Evolutionary conservation across 2,329 filamentous ascomycete species (phyloP).

Genomic region (Leptographium lundbergii): DNA sequence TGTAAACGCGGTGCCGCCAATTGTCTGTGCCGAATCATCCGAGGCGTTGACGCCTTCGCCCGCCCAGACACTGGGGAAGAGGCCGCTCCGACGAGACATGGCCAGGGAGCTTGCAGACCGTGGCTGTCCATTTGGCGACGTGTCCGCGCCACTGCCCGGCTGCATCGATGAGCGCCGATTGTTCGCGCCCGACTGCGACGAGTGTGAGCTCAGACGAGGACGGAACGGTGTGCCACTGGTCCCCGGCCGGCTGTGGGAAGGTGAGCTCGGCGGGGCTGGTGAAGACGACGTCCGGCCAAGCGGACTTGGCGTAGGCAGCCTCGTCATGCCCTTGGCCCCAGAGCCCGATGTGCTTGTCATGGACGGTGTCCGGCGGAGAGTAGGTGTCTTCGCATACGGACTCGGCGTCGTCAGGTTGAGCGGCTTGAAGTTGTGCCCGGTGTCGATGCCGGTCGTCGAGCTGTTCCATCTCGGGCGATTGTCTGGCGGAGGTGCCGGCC

Average conservation of each 20-base stretch:
- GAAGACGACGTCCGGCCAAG: constrained; percentile 32
- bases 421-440: constrained; percentile 57
- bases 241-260: constrained; percentile 27
- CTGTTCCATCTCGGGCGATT: constrained; percentile 61
- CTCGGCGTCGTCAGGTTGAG: constrained; percentile 47
- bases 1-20: constrained; percentile 30
- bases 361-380: constrained; percentile 28
- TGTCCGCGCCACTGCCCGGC: constrained; percentile 21
- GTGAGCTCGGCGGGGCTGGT: constrained; percentile 27
- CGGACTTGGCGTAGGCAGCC: constrained; percentile 37
- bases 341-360: constrained; percentile 25
- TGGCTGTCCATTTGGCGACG: constrained; percentile 16
- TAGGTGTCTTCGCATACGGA: constrained; percentile 36
- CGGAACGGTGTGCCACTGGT: constrained; percentile 39
- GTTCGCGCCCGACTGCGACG: constrained; percentile 29
- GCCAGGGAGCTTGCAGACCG: constrained; percentile 47
- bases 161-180: constrained; percentile 42
- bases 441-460: constrained; percentile 51
- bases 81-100: constrained; percentile 35
- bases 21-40: constrained; percentile 31
- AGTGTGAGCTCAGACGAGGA: constrained; percentile 29
- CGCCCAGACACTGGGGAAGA: constrained; percentile 31
- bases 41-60: constrained; percentile 19
- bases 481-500: constrained; percentile 27
- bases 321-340: constrained; percentile 20